Evolutionary conservation across 805 yeast species (phyloP), one percentile per base, ranked within the genome.

Genomic region (Schwanniomyces pseudopolymorphus): DNA sequence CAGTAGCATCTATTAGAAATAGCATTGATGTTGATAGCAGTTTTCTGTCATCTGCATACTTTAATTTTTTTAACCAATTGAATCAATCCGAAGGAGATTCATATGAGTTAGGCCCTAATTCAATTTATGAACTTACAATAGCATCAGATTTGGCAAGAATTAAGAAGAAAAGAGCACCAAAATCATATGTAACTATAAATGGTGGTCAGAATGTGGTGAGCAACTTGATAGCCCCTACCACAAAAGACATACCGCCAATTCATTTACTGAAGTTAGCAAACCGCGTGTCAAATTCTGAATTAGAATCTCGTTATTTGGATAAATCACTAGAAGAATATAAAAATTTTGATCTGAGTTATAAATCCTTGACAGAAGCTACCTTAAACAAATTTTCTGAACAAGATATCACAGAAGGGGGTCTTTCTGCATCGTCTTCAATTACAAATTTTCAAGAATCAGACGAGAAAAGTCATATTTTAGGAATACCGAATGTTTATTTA

Each of bases 201-300:
- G 77, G 76, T 5, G 74, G 81, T 0, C 61, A 70, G 5, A 75
- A 75, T 8, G 63, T 79, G 2, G 60, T 72, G 9, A 52, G 58
- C 26, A 77, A 76, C 52, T 59, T 85, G 21, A 70, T 71, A 35
- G 77, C 81, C 6, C 98, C 99, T 0, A 85, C 96, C 0, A 72
- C 79, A 1, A 75, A 77, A 42, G 98, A 94, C 58, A 92, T 92
- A 9, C 96, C 97, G 0, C 89, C 85, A 20, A 84, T 89, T 9
- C 81, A 78, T 40, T 69, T 92, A 33, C 48, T 56, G 55, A 62
- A 69, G 31, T 57, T 72, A 22, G 51, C 57, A 9, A 40, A 52
- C 8, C 63, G 59, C 44, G 66, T 66, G 2, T 33, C 59, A 19
- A 53, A 53, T 21, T 51, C 55, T 3, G 62, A 61, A 13, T 47